Conservation (phyloP, 495 filamentous ascomycete species). For the Glutinoglossum americanum region DNA sequence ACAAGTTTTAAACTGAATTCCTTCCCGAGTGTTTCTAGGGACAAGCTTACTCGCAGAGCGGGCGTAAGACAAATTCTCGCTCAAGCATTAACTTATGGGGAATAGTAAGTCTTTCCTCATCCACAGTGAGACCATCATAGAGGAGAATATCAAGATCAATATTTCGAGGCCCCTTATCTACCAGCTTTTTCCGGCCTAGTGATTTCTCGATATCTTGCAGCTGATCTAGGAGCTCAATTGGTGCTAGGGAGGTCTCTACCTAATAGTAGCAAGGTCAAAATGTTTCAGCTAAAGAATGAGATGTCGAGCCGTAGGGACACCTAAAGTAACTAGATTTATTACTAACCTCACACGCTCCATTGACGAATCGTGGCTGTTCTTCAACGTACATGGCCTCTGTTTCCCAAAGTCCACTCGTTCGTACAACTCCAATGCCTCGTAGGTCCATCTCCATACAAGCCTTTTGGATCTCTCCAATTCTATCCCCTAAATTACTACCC, state of each 20-base stretch:
- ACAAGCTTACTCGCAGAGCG: conserved; percentile 56
- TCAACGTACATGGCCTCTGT: conserved; percentile 91
- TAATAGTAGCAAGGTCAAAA: conserved; percentile 14
- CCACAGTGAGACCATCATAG: conserved; percentile 46
- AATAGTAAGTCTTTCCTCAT: conserved; percentile 51
- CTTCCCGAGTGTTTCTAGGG: conserved; percentile 7
- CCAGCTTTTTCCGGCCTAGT: conserved; percentile 58
- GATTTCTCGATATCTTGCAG: conserved; percentile 64
- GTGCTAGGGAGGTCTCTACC: conserved; percentile 62
- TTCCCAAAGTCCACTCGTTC: conserved; percentile 81
- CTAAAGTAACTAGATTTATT: background rate
- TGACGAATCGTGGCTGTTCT: conserved; percentile 73
- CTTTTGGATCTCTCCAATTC: conserved; percentile 57
- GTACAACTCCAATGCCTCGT: conserved; percentile 45
- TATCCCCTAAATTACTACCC: conserved; percentile 84
- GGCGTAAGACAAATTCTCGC: conserved; percentile 79
- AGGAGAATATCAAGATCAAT: conserved; percentile 90
- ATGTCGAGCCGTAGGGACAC: background rate
- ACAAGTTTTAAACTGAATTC: background rate
- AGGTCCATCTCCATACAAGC: conserved; percentile 57
- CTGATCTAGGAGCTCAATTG: conserved; percentile 50
- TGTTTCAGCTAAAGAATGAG: background rate
- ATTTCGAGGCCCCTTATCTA: conserved; percentile 83
- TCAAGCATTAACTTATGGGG: conserved; percentile 77
- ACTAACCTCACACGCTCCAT: conserved; percentile 81